Base-by-base conservation (phyloP, 257 asterid species). In the Hygrophila difformis region DNA sequence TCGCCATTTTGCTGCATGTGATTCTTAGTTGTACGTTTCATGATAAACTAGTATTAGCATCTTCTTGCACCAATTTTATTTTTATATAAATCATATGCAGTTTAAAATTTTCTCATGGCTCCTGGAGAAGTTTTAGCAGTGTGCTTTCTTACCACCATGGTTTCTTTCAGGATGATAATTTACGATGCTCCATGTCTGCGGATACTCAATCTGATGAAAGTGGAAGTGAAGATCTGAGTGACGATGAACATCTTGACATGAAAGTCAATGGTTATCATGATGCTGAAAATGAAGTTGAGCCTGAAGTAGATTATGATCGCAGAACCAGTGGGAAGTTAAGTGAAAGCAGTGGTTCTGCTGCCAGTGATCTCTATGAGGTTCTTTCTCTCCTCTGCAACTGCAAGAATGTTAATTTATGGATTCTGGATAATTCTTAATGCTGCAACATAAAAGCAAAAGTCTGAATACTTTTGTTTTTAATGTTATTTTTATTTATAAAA, bases 311-410 rank as follows among this genome's bases (percentile, higher is more conserved):
- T 45, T 76, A 65, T 62, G 95, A 86, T 60, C 96, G 96, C 47
- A 76, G 77, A 51, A 81, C 66, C 57, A 80, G 99, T 67, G 96
- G 99, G 61, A 86, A 91, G 70, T 65, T 91, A 49, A 91, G 98
- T 56, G 98, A 78, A 75, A 86, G 93, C 72, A 91, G 99, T 63
- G 94, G 93, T 40, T 86, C 95, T 47, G 88, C 77, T 56, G 82
- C 93, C 56, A 72, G 93, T 49, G 95, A 91, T 86, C 93, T 91
- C 52, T 86, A 72, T 56, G 80, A 91, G 99, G 99, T 91, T 28
- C 55, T 26, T 26, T 16, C 50, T 28, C 51, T 44, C 12, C 37
- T 10, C 12, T 12, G 3, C 37, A 5, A 5, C 37, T 33, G 37
- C 37, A 33, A 2, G 37, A 9, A 53, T 51, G 49, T 49, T 15